Percentiles rank a stretch among this genome's conserved stretches.
Conservation (phyloP, 2,329 filamentous ascomycete species). For the Xylariaceae sp. region DNA sequence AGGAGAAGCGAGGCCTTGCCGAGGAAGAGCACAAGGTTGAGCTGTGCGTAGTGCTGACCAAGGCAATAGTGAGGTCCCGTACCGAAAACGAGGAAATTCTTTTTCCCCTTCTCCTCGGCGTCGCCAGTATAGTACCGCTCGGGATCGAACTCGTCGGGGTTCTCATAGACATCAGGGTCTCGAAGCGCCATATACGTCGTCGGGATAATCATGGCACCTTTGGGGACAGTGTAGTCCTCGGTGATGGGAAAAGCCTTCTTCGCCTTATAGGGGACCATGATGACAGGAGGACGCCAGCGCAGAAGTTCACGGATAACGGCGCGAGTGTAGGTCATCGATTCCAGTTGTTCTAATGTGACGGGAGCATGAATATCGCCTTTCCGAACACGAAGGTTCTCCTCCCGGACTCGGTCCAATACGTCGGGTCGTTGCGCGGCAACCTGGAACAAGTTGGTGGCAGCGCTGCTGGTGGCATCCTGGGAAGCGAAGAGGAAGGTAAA, state of each 20-base stretch:
- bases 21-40: slow-evolving; percentile 87
- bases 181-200: slow-evolving; percentile 89
- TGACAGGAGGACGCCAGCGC: slow-evolving; percentile 91
- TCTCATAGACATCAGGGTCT: slow-evolving; percentile 89
- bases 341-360: slow-evolving; percentile 83
- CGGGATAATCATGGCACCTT: slow-evolving; percentile 93
- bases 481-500: slow-evolving; percentile 98
- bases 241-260: slow-evolving; percentile 97
- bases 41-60: slow-evolving; percentile 87
- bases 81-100: slow-evolving; percentile 97
- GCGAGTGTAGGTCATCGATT: slow-evolving; percentile 87
- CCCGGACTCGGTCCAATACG: slow-evolving; percentile 84
- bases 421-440: slow-evolving; percentile 93
- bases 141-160: slow-evolving; percentile 87
- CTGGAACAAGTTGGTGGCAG: slow-evolving; percentile 95
- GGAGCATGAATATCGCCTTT: slow-evolving; percentile 74
- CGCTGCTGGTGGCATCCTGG: slow-evolving; percentile 94
- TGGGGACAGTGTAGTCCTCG: slow-evolving; percentile 86
- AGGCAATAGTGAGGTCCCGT: slow-evolving; percentile 96
- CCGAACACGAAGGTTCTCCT: slow-evolving; percentile 82
- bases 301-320: slow-evolving; percentile 90
- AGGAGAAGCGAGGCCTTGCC: slow-evolving; percentile 87
- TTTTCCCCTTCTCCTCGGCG: slow-evolving; percentile 81
- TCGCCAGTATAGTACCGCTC: slow-evolving; percentile 91
- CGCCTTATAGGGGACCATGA: slow-evolving; percentile 94